phyloP scores from a whole-genome alignment of 1,284 basidiomycete species.

The Fomitiporia mediterranea region DNA sequence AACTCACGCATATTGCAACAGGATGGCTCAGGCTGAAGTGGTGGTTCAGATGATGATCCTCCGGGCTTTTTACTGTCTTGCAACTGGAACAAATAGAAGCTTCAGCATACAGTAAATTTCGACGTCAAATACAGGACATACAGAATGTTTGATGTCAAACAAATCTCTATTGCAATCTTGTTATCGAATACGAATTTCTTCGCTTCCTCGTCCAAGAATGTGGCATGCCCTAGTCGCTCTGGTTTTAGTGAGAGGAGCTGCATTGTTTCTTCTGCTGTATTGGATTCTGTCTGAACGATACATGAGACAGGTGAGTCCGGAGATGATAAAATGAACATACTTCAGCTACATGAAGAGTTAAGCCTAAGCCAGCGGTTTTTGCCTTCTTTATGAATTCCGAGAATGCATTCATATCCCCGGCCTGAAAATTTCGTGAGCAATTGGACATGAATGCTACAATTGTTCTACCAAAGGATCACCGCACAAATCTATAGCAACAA shows the following conservation, averaged over 20 bases:
- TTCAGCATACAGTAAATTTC: background rate
- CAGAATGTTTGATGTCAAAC: slow-evolving; percentile 77
- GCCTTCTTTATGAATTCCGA: slow-evolving; percentile 49
- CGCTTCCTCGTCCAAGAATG: slow-evolving; percentile 64
- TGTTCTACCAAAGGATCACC: slow-evolving; percentile 57
- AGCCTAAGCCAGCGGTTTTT: slow-evolving; percentile 52
- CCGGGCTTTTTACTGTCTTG: slow-evolving; percentile 61
- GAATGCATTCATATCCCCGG: slow-evolving; percentile 54
- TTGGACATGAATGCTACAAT: background rate
- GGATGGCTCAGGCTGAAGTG: slow-evolving; percentile 65
- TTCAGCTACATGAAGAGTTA: slow-evolving; percentile 82
- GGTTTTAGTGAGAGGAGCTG: slow-evolving; percentile 60
- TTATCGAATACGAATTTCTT: slow-evolving; percentile 51
- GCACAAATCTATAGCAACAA: slow-evolving; percentile 79
- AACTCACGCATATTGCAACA: slow-evolving; percentile 70
- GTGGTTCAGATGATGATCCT: slow-evolving; percentile 67
- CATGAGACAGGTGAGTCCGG: background rate
- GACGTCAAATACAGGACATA: slow-evolving; percentile 31
- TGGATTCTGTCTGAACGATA: slow-evolving; percentile 42
- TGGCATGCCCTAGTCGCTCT: slow-evolving; percentile 75
- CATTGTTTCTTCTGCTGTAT: slow-evolving; percentile 56
- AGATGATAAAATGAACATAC: slow-evolving; percentile 30
- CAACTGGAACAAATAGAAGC: slow-evolving; percentile 38
- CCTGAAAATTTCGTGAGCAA: slow-evolving; percentile 27
- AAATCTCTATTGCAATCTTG: slow-evolving; percentile 73